phyloP scores from a whole-genome alignment of 495 filamentous ascomycete genomes.

The Penicillium cosmopolitanum region DNA sequence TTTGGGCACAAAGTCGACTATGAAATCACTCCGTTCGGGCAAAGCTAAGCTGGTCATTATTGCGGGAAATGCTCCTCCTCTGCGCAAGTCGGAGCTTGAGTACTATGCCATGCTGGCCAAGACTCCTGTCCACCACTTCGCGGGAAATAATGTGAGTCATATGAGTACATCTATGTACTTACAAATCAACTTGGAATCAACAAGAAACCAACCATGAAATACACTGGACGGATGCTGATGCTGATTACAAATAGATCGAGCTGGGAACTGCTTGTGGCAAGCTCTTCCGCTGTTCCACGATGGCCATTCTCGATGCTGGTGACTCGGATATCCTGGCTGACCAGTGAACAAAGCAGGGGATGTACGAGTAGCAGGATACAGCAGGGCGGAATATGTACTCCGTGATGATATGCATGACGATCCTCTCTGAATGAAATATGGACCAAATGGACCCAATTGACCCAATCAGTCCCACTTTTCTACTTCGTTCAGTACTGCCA shows the following conservation, averaged over 20 bases:
- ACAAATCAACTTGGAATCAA: too few species aligned
- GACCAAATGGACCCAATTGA: not conserved
- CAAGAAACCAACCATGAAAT: too few species aligned
- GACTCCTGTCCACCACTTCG: conserved; percentile 93
- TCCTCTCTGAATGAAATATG: not conserved
- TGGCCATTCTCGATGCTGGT: conserved; percentile 94
- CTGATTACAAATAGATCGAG: conserved; percentile 72
- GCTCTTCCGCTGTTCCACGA: conserved; percentile 79
- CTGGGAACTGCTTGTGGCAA: conserved; percentile 86
- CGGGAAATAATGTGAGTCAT: conserved; percentile 96
- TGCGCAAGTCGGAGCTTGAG: conserved; percentile 92
- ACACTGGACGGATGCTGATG: too few species aligned
- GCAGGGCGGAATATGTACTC: not conserved
- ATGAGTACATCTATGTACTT: too few species aligned
- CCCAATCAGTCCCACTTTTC: not conserved
- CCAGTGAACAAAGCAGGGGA: conserved; percentile 38
- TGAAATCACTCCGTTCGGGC: conserved; percentile 81
- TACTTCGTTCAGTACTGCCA: not conserved
- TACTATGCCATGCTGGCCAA: conserved; percentile 91
- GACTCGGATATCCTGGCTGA: conserved; percentile 88
- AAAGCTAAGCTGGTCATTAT: conserved; percentile 72
- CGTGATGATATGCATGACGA: not conserved
- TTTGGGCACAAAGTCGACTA: conserved; percentile 90
- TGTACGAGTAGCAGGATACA: too few species aligned
- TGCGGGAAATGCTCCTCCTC: conserved; percentile 90